Evolutionary conservation across 352 stramenopile species (phyloP).

Genomic region (Globisporangium rhizosaccharum): DNA sequence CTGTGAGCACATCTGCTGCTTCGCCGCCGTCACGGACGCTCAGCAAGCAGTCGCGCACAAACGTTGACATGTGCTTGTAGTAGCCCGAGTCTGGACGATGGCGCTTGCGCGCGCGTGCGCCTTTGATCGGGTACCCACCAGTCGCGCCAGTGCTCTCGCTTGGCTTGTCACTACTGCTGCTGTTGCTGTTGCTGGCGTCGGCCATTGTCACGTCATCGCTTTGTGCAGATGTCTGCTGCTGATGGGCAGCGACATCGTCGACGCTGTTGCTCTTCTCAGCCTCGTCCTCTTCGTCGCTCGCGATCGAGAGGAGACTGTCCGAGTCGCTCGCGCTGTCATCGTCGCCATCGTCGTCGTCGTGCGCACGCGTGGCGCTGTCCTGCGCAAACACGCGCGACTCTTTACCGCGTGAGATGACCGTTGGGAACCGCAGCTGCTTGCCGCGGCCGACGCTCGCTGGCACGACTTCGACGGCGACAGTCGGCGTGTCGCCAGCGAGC

Average conservation of each 20-base stretch:
- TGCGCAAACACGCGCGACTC: conserved; percentile 43
- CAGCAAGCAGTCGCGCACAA: conserved; percentile 76
- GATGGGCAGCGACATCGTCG: not conserved
- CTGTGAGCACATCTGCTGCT: conserved; percentile 37
- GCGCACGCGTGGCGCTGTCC: conserved; percentile 18
- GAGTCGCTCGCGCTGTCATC: conserved; percentile 41
- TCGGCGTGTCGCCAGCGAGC: not conserved
- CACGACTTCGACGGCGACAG: conserved; percentile 62
- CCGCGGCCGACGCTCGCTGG: conserved; percentile 59
- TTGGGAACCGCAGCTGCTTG: conserved; percentile 77
- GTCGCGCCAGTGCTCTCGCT: not conserved
- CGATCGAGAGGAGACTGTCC: conserved; percentile 68
- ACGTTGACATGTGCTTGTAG: conserved; percentile 82
- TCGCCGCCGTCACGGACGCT: conserved; percentile 57
- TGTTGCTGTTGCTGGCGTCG: conserved; percentile 4
- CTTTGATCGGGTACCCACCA: conserved; percentile 62
- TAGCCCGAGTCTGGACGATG: conserved; percentile 79
- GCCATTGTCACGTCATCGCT: not conserved
- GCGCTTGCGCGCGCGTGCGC: conserved; percentile 62
- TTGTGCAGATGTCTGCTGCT: conserved; percentile 1
- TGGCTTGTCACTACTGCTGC: conserved; percentile 5
- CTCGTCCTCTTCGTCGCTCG: conserved; percentile 59
- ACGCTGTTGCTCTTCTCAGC: conserved; percentile 25
- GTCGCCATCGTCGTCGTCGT: conserved; percentile 11
- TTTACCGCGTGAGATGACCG: conserved; percentile 65